These are phyloP conservation scores for Exidia glandulosa DNA, from an alignment of 768 basidiomycete species.

Conservation along the genomic window DNA sequence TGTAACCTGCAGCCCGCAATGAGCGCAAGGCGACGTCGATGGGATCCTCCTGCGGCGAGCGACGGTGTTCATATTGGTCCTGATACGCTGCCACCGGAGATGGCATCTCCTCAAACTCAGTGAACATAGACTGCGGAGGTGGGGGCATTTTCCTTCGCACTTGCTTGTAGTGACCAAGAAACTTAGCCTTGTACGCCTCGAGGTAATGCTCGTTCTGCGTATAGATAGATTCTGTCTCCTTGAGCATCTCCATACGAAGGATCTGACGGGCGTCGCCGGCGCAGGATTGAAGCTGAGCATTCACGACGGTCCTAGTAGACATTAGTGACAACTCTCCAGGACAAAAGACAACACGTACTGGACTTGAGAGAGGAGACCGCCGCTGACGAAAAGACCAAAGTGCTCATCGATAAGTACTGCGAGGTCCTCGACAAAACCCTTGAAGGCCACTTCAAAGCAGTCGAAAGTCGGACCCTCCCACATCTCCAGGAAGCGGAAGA, in stretches of 20 bases:
- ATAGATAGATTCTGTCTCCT: conserved; percentile 9
- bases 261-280: conserved; percentile 26
- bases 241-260: conserved; percentile 9
- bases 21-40: not conserved
- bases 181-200: conserved; percentile 35
- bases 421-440: conserved; percentile 28
- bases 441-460: conserved; percentile 32
- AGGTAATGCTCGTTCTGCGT: conserved; percentile 45
- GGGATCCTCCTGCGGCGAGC: not conserved
- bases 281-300: conserved; percentile 30
- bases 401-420: conserved; percentile 33
- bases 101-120: not conserved
- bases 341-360: conserved; percentile 20
- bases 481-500: conserved; percentile 29
- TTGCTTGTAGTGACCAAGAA: conserved; percentile 29
- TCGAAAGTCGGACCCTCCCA: conserved; percentile 41
- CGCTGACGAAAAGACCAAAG: conserved; percentile 43
- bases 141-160: not conserved
- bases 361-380: conserved; percentile 39
- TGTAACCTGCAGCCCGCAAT: not conserved
- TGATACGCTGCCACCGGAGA: too few species aligned
- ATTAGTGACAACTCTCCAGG: not conserved
- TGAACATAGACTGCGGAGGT: not conserved
- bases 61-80: too few species aligned
- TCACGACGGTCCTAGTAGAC: conserved; percentile 32